These are phyloP conservation scores for Pichia thaimueangensis DNA, from an alignment of 805 yeast genomes.

Conservation along the genomic window DNA sequence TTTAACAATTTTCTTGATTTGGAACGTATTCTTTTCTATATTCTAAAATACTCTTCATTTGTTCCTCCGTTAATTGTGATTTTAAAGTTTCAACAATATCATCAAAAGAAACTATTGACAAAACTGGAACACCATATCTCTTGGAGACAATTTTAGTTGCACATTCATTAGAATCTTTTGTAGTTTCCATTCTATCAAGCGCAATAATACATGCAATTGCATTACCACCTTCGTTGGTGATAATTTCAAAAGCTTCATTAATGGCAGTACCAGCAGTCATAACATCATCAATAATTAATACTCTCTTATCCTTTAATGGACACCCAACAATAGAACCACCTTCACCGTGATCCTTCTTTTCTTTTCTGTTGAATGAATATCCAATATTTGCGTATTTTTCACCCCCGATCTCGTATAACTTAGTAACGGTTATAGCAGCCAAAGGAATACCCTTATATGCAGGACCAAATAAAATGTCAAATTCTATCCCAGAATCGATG, in stretches of 20 bases:
- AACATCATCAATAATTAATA: conserved; percentile 90
- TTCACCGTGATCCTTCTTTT: conserved; percentile 96
- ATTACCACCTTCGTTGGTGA: conserved; percentile 58
- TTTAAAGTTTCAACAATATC: conserved; percentile 63
- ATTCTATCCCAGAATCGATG: conserved; percentile 71
- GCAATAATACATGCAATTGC: conserved; percentile 86
- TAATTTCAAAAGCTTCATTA: conserved; percentile 84
- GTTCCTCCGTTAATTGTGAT: conserved; percentile 49
- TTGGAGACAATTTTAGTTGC: conserved; percentile 78
- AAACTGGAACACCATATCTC: conserved; percentile 73
- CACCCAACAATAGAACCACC: conserved; percentile 95
- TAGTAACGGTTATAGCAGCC: conserved; percentile 88
- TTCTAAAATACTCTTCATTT: conserved; percentile 49
- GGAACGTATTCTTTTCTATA: conserved; percentile 52
- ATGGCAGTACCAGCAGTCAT: conserved; percentile 99
- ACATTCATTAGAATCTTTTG: conserved; percentile 55
- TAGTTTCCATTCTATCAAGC: conserved; percentile 91
- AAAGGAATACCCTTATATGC: conserved; percentile 97
- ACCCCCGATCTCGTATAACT: conserved; percentile 87
- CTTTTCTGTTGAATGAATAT: conserved; percentile 95
- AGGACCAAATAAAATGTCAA: conserved; percentile 92
- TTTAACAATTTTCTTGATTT: too few species aligned
- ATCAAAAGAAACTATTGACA: conserved; percentile 67
- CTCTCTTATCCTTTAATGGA: conserved; percentile 58
- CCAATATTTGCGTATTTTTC: conserved; percentile 65